phyloP scores from a whole-genome alignment of 441 rosid genomes.

The Cnidoscolus chayamansa region DNA sequence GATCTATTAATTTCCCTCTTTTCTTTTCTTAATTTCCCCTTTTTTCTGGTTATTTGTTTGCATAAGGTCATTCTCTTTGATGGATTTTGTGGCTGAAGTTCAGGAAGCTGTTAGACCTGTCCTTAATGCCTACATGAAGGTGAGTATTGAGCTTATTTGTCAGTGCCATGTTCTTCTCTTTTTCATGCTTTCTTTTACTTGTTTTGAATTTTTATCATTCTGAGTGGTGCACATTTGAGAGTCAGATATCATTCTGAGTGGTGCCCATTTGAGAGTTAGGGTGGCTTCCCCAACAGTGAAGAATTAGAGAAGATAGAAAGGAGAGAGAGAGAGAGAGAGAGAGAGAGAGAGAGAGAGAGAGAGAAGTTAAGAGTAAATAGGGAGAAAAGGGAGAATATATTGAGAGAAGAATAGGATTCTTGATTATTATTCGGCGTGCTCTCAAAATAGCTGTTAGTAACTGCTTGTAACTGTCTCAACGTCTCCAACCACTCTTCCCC shows the following conservation, averaged over 20 bases:
- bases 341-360: no score
- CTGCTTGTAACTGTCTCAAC: no score
- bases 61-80: conserved; percentile 72
- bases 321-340: no score
- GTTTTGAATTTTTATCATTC: background rate
- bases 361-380: no score
- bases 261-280: background rate
- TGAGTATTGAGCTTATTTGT: conserved; percentile 15
- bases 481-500: no score
- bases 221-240: background rate
- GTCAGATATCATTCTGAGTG: background rate
- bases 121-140: conserved; percentile 77
- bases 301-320: no score
- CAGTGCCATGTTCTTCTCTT: background rate
- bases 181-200: background rate
- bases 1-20: background rate
- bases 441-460: no score
- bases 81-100: conserved; percentile 80
- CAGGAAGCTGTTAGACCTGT: conserved; percentile 83
- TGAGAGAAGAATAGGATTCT: no score
- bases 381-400: no score
- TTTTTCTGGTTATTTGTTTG: background rate
- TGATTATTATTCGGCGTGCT: no score
- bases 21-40: background rate
- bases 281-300: no score